Conservation (phyloP, 495 filamentous ascomycete genomes). For the Neohortaea acidophila region DNA sequence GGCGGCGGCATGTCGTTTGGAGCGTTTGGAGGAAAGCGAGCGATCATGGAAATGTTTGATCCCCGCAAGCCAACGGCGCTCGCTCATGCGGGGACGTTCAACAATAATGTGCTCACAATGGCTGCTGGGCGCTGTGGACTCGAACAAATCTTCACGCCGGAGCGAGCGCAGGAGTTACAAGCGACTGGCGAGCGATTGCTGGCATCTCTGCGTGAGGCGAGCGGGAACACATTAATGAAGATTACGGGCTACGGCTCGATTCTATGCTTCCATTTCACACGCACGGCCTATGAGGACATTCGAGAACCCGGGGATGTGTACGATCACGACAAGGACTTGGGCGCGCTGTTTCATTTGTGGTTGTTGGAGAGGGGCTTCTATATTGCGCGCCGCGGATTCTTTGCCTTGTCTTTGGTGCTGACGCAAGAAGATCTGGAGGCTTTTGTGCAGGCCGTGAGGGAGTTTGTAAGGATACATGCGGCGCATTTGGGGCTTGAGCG, state of each 20-base stretch:
- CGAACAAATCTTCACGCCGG: conserved; percentile 29
- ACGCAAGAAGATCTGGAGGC: not conserved
- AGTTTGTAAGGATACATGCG: not conserved
- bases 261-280: conserved; percentile 30
- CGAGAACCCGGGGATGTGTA: not conserved
- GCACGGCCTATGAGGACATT: not conserved
- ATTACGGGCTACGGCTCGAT: conserved; percentile 33
- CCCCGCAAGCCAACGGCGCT: conserved; percentile 22
- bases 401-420: not conserved
- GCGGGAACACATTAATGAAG: conserved; percentile 24
- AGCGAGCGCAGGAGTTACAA: conserved; percentile 27
- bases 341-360: not conserved
- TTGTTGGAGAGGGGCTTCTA: not conserved
- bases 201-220: conserved; percentile 21
- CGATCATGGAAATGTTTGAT: conserved; percentile 43
- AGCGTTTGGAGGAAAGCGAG: conserved; percentile 42
- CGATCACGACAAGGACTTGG: not conserved
- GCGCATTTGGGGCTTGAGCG: too few species aligned
- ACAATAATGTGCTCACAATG: conserved; percentile 51
- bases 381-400: not conserved
- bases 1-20: conserved; percentile 50
- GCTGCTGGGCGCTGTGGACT: conserved; percentile 36
- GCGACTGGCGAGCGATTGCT: conserved; percentile 26
- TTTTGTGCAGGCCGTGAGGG: not conserved
- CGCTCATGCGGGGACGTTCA: conserved; percentile 49